A percentile compares a stretch with the other conserved stretches of the same genome.
These are phyloP conservation scores for Euptelea pleiosperma DNA, from an alignment of 164 flowering plant genomes.

Conservation along the genomic window DNA sequence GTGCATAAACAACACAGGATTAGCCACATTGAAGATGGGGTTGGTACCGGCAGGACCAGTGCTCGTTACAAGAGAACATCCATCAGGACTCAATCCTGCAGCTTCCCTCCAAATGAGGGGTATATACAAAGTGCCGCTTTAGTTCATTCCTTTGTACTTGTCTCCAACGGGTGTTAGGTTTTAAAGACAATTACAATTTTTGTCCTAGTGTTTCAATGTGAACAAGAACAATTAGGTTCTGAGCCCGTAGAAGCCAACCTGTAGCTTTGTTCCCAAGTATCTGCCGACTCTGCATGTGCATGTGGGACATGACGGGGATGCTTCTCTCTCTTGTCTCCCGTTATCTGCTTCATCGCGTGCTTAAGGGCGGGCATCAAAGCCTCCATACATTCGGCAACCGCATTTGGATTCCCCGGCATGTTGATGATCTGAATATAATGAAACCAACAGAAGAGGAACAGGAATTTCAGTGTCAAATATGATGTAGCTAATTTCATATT, in stretches of 20 bases:
- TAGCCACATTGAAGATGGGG: too few relatives aligned
- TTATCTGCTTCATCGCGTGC: constrained; percentile 83
- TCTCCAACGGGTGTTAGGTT: too few relatives aligned
- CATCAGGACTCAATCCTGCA: too few relatives aligned
- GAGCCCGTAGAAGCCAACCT: constrained; percentile 37
- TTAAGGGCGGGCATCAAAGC: constrained; percentile 86
- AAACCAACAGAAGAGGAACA: not conserved
- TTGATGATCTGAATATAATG: constrained; percentile 68
- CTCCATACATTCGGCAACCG: constrained; percentile 86
- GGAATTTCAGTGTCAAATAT: not conserved
- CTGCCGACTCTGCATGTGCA: constrained; percentile 49
- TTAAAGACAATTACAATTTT: not conserved
- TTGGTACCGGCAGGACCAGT: too few relatives aligned
- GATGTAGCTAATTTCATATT: not conserved
- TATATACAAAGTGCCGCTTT: too few relatives aligned
- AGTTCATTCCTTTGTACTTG: too few relatives aligned
- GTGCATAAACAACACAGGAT: too few relatives aligned
- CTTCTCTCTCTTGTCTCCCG: constrained; percentile 93
- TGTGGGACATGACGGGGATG: constrained; percentile 90
- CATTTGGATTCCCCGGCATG: constrained; percentile 99
- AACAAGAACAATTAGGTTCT: constrained; percentile 52
- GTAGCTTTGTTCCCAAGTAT: constrained; percentile 71
- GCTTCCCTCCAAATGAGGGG: too few relatives aligned
- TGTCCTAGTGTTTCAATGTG: constrained; percentile 28
- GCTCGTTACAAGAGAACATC: too few relatives aligned